Conservation (phyloP, 306 rosid species). For the Neltuma alba region DNA sequence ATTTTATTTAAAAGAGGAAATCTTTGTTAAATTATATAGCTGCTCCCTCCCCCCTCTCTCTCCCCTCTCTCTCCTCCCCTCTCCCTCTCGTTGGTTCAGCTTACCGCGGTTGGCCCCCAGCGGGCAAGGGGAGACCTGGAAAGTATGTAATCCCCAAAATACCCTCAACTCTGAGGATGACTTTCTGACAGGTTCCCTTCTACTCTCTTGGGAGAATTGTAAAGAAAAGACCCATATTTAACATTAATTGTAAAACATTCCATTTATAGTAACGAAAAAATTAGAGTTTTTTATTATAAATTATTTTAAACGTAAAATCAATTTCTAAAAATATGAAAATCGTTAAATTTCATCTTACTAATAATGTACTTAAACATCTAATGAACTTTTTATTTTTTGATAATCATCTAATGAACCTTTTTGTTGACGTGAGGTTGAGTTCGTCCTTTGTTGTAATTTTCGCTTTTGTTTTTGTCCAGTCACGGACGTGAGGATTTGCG, state of each 20-base stretch:
- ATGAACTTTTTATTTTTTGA: too few relatives aligned
- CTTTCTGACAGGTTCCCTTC: background rate
- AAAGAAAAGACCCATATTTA: background rate
- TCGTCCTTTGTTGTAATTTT: background rate
- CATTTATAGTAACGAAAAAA: too few relatives aligned
- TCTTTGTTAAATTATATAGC: conserved; percentile 8
- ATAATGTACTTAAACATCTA: too few relatives aligned
- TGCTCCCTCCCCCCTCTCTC: background rate
- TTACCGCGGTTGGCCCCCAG: conserved; percentile 13
- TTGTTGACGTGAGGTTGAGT: background rate
- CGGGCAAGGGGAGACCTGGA: conserved; percentile 8
- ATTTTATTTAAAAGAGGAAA: background rate
- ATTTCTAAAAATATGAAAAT: too few relatives aligned
- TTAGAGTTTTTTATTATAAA: too few relatives aligned
- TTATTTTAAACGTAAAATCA: too few relatives aligned
- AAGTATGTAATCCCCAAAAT: background rate
- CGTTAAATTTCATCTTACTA: too few relatives aligned
- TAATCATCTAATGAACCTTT: too few relatives aligned
- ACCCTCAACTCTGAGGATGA: background rate
- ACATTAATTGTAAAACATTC: background rate
- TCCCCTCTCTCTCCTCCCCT: background rate
- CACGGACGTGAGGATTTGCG: conserved; percentile 4
- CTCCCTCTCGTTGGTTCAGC: background rate
- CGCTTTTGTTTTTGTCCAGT: background rate
- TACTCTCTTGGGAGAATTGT: background rate